phyloP scores from a whole-genome alignment of 78 protist species.

The Goniomonas avonlea region DNA sequence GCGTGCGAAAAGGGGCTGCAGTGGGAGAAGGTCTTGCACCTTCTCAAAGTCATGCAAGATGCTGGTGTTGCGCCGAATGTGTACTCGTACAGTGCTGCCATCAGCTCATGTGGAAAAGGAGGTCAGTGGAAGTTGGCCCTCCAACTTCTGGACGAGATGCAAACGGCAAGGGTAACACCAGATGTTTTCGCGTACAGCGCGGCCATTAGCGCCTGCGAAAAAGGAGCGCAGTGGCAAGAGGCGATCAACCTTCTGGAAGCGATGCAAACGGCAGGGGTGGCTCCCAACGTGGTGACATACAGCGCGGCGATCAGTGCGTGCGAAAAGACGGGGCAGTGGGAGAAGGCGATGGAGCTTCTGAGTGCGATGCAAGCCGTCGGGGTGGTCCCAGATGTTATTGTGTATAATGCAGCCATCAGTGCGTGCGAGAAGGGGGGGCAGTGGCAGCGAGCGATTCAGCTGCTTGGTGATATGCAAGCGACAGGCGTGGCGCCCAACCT shows the following conservation, averaged over 20 bases:
- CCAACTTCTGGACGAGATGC: neutral
- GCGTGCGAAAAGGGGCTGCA: neutral
- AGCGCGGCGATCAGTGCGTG: slow-evolving; percentile 4
- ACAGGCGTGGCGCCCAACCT: neutral
- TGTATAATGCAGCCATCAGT: neutral
- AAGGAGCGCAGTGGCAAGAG: neutral
- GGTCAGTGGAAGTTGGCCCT: slow-evolving; percentile 5
- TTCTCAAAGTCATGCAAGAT: neutral
- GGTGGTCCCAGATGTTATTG: neutral
- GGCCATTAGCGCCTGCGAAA: neutral
- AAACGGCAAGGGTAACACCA: neutral
- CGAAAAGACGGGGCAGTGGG: neutral
- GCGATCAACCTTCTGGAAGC: neutral
- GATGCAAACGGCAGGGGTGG: neutral
- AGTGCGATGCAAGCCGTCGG: neutral
- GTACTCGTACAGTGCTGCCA: slow-evolving; percentile 3
- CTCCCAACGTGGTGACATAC: neutral
- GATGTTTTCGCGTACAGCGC: neutral
- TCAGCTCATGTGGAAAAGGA: slow-evolving; percentile 4
- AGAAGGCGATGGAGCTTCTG: neutral
- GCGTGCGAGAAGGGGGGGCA: too few relatives aligned
- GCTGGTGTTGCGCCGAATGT: neutral
- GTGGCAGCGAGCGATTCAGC: too few relatives aligned
- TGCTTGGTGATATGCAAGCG: neutral
- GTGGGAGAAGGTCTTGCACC: neutral